These are phyloP conservation scores for Suillus paluster DNA, from an alignment of 768 basidiomycete genomes.

Conservation along the genomic window DNA sequence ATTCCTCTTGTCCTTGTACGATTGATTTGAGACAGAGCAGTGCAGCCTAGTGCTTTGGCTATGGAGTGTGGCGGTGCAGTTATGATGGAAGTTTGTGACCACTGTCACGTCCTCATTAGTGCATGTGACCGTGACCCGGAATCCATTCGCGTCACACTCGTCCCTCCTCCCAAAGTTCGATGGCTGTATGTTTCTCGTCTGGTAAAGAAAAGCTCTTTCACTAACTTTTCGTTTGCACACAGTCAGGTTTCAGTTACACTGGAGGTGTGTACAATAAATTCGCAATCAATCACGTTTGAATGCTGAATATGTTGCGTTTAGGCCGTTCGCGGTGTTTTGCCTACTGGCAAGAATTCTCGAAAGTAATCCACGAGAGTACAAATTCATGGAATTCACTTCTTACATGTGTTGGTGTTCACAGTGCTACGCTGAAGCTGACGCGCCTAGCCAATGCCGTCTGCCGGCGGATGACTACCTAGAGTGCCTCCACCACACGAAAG, in stretches of 20 bases:
- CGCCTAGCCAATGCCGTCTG: slow-evolving; percentile 69
- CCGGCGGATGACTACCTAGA: slow-evolving; percentile 88
- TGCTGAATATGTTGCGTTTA: slow-evolving; percentile 31
- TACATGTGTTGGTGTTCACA: slow-evolving; percentile 35
- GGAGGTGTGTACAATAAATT: slow-evolving; percentile 49
- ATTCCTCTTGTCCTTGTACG: slow-evolving; percentile 24
- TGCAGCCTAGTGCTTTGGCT: too few relatives aligned
- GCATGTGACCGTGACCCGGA: slow-evolving; percentile 18
- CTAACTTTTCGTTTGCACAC: slow-evolving; percentile 17
- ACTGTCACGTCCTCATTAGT: not conserved
- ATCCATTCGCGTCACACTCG: slow-evolving; percentile 22
- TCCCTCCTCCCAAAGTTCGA: slow-evolving; percentile 21
- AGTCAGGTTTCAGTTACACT: slow-evolving; percentile 71
- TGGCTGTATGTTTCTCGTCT: slow-evolving; percentile 40
- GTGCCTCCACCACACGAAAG: slow-evolving; percentile 87
- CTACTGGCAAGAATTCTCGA: slow-evolving; percentile 91
- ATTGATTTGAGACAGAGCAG: not conserved
- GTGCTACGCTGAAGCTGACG: slow-evolving; percentile 87
- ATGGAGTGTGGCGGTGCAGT: not conserved
- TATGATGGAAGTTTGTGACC: not conserved
- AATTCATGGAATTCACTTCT: slow-evolving; percentile 8
- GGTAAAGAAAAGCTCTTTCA: not conserved
- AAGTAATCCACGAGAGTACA: slow-evolving; percentile 41
- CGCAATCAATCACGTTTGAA: not conserved
- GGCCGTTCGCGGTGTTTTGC: slow-evolving; percentile 87